A percentile compares a stretch with the other conserved stretches of the same genome.
These are phyloP conservation scores for Daldinia loculata DNA, from an alignment of 495 filamentous ascomycete species.

Conservation along the genomic window DNA sequence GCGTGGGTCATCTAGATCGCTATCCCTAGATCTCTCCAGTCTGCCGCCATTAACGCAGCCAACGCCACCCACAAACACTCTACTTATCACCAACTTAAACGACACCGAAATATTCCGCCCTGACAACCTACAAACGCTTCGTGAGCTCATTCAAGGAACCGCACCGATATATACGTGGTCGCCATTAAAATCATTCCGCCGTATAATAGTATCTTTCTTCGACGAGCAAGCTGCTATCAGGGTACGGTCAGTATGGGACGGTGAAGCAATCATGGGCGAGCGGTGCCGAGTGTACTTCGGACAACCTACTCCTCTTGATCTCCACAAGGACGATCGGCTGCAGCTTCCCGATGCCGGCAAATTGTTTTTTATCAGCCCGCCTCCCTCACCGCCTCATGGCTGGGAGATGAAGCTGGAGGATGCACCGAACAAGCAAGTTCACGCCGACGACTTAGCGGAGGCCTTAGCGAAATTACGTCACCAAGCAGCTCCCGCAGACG, in stretches of 20 bases:
- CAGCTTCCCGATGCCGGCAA: conserved; percentile 85
- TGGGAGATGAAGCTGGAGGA: conserved; percentile 92
- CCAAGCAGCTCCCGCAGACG: conserved; percentile 33
- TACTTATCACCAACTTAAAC: conserved; percentile 89
- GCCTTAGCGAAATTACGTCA: conserved; percentile 76
- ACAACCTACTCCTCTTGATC: conserved; percentile 67
- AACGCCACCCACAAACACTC: conserved; percentile 87
- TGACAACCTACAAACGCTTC: conserved; percentile 77
- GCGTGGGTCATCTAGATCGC: conserved; percentile 55
- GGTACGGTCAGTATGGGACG: conserved; percentile 76
- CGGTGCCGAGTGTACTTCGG: conserved; percentile 89
- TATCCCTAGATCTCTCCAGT: conserved; percentile 82
- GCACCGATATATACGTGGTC: conserved; percentile 86
- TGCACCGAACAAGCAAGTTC: conserved; percentile 91
- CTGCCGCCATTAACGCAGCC: conserved; percentile 82
- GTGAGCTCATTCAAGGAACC: conserved; percentile 70
- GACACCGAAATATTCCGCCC: conserved; percentile 81
- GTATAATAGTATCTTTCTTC: conserved; percentile 90
- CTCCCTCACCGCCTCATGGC: conserved; percentile 88
- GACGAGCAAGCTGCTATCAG: conserved; percentile 74
- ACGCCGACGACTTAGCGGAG: conserved; percentile 85
- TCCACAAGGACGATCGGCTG: conserved; percentile 70
- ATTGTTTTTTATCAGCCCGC: conserved; percentile 96
- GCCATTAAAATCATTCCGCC: conserved; percentile 89
- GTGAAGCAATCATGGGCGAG: conserved; percentile 72